Evolutionary conservation across 2,329 filamentous ascomycete species (phyloP).

Genomic region (Xylariaceae sp.): DNA sequence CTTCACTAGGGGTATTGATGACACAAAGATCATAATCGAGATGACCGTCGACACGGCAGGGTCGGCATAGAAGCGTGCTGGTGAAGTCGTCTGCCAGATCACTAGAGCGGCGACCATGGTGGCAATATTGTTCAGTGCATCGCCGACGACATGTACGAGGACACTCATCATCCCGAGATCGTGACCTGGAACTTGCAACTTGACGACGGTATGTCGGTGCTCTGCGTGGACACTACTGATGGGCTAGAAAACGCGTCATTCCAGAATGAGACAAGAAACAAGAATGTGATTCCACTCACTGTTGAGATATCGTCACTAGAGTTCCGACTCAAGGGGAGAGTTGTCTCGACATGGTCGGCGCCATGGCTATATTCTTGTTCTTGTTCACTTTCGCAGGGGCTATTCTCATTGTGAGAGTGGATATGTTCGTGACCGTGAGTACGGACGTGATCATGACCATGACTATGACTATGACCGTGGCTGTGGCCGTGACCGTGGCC

Average conservation of each 20-base stretch:
- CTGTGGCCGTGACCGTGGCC: conserved; percentile 30
- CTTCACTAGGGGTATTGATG: conserved; percentile 59
- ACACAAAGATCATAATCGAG: conserved; percentile 65
- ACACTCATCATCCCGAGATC: conserved; percentile 71
- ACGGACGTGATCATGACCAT: no score
- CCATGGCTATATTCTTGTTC: conserved; percentile 29
- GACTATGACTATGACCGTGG: conserved; percentile 30
- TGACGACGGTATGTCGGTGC: conserved; percentile 44
- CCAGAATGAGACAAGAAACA: neutral
- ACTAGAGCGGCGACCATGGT: conserved; percentile 66
- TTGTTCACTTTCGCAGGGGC: conserved; percentile 24
- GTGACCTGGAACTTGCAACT: conserved; percentile 37
- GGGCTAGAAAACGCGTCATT: conserved; percentile 23
- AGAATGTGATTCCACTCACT: conserved; percentile 19
- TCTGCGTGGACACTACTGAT: conserved; percentile 40
- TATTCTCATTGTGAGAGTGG: conserved; percentile 22
- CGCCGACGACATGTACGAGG: conserved; percentile 65
- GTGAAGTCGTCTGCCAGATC: conserved; percentile 61
- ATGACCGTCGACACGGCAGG: conserved; percentile 66
- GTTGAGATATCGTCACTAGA: conserved; percentile 27
- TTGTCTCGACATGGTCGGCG: conserved; percentile 31
- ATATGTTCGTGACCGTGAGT: conserved; percentile 38
- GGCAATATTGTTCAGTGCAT: conserved; percentile 71
- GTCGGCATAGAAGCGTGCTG: conserved; percentile 65
- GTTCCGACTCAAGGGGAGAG: conserved; percentile 21